phyloP scores from a whole-genome alignment of 176 grass and related monocot species.

The Paspalum vaginatum region DNA sequence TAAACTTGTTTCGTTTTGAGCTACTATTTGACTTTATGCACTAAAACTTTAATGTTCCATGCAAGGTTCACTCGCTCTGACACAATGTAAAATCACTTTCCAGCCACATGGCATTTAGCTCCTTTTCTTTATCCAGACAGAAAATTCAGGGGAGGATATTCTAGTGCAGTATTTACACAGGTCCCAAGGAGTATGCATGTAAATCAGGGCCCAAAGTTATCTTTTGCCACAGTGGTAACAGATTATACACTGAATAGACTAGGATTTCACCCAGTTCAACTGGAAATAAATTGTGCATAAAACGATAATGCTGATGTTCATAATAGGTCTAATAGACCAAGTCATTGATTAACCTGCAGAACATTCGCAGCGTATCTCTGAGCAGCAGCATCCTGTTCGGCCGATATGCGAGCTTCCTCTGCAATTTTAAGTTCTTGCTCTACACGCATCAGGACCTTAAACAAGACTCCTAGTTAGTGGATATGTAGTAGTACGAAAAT shows the following conservation, averaged over 20 bases:
- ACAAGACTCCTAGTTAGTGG: slow-evolving; percentile 37
- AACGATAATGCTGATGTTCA: slow-evolving; percentile 14
- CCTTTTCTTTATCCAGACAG: too few species aligned
- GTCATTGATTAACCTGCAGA: slow-evolving; percentile 72
- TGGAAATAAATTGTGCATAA: slow-evolving; percentile 21
- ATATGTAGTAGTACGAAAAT: slow-evolving; percentile 21
- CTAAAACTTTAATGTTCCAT: too few species aligned
- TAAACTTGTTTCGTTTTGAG: too few species aligned
- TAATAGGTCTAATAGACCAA: slow-evolving; percentile 36
- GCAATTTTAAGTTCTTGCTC: slow-evolving; percentile 98
- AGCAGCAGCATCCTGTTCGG: slow-evolving; percentile 93
- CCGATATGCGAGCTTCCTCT: slow-evolving; percentile 95
- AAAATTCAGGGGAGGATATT: too few species aligned
- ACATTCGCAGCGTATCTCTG: slow-evolving; percentile 88
- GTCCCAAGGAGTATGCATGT: too few species aligned
- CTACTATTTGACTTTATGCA: too few species aligned
- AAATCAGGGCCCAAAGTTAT: neutral
- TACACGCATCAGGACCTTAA: slow-evolving; percentile 88
- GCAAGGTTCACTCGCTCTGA: too few species aligned
- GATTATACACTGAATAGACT: slow-evolving; percentile 19
- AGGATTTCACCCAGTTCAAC: slow-evolving; percentile 29
- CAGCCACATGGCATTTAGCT: too few species aligned
- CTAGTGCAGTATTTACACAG: too few species aligned
- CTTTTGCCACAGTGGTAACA: neutral
- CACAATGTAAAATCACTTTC: too few species aligned